Conservation (phyloP, 192 early-diverging fungal species). For the Helicostylum pulchrum region DNA sequence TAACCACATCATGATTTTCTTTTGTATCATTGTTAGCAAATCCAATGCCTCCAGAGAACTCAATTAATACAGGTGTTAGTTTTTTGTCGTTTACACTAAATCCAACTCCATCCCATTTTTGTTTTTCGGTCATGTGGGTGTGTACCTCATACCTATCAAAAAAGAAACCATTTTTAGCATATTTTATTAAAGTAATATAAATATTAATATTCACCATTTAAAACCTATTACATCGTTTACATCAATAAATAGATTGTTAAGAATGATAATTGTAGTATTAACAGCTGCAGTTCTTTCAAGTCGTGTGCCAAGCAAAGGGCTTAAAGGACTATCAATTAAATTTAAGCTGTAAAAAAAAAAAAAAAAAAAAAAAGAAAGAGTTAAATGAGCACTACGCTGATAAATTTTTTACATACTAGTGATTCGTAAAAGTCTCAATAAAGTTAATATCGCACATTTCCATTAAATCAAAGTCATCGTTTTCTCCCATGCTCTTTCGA, state of each 20-base stretch:
- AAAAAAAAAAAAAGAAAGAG: neutral
- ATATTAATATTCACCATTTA: constrained; percentile 3
- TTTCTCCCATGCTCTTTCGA: constrained; percentile 6
- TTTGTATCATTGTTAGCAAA: neutral
- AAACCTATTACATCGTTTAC: constrained; percentile 2
- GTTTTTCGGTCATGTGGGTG: neutral
- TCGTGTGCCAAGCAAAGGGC: neutral
- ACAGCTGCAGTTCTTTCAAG: constrained; percentile 5
- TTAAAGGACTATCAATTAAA: constrained; percentile 4
- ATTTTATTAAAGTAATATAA: constrained; percentile 1
- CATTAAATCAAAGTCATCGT: constrained; percentile 3
- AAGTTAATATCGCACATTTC: constrained; percentile 1
- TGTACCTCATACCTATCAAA: neutral
- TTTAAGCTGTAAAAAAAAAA: constrained; percentile 10
- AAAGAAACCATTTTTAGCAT: neutral
- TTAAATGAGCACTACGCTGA: neutral
- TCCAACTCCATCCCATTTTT: constrained; percentile 9
- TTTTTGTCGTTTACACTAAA: neutral
- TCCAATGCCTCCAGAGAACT: constrained; percentile 3
- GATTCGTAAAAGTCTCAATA: neutral
- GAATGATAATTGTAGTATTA: neutral
- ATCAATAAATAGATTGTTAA: neutral
- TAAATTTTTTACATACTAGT: constrained; percentile 9
- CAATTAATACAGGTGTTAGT: constrained; percentile 7
- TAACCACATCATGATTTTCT: neutral